Conservation (phyloP, 2,329 filamentous ascomycete genomes). For the Aureobasidium sp. region DNA sequence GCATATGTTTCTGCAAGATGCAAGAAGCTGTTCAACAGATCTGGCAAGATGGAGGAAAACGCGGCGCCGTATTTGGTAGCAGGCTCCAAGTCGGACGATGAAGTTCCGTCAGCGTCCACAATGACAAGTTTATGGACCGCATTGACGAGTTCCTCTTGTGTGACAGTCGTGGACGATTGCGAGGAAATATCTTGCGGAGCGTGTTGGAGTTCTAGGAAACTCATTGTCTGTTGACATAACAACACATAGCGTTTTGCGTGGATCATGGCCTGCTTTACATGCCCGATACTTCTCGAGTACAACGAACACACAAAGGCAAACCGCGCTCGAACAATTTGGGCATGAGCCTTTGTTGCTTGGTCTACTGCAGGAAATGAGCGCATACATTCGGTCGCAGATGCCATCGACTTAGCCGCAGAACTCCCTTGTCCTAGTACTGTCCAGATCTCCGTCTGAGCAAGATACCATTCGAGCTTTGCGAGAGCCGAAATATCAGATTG, state of each 20-base stretch:
- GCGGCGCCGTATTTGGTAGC: neutral
- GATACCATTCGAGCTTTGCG: slow-evolving; percentile 44
- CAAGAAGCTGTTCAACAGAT: slow-evolving; percentile 61
- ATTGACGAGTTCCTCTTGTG: neutral
- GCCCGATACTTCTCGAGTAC: neutral
- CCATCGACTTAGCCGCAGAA: neutral
- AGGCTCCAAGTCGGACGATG: neutral
- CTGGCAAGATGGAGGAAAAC: slow-evolving; percentile 37
- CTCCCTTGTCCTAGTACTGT: neutral
- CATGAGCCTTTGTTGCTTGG: neutral
- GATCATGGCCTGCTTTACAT: neutral
- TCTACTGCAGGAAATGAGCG: neutral
- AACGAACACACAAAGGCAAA: slow-evolving; percentile 1
- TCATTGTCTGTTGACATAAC: neutral
- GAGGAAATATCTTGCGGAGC: neutral
- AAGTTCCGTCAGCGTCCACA: neutral
- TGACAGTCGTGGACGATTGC: too few relatives aligned
- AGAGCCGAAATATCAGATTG: slow-evolving; percentile 34
- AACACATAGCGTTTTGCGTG: slow-evolving; percentile 6
- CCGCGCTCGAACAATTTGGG: neutral
- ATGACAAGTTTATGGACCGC: neutral
- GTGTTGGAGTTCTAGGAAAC: slow-evolving; percentile 20
- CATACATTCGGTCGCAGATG: neutral
- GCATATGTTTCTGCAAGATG: slow-evolving; percentile 72
- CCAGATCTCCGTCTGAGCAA: neutral